Base-by-base conservation (phyloP, 345 rosid species). In the Salix arbutifolia region DNA sequence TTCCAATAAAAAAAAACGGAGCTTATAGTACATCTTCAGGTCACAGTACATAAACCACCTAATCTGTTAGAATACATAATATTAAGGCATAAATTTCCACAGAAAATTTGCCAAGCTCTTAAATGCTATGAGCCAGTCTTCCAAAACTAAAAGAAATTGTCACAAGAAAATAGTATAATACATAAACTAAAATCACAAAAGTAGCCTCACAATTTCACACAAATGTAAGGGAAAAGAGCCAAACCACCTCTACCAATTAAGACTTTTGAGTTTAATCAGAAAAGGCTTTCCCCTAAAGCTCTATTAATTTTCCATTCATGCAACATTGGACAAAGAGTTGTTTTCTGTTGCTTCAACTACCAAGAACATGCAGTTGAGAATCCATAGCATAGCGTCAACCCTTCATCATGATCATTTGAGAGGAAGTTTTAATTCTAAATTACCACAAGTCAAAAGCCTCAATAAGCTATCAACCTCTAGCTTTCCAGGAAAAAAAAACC, bases 391-490 rank as follows among this genome's bases (percentile, higher is more conserved):
- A 40, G 1, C 46, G 10, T 40, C 46, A 40, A 40, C 46, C 46
- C 11, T 40, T 40, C 46, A 40, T 40, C 14, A 40, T 12, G 46
- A 40, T 40, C 46, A 40, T 40, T 40, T 66, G 40, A 33, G 46
- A 23, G 26, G 66, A 74, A 71, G 58, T 67, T 64, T 48, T 65
- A 38, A 8, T 67, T 28, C 52, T 40, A 68, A 65, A 23, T 64
- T 44, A 44, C 48, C 33, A 7, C 37, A 42, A 48, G 70, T 38
- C 67, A 42, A 28, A 25, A 71, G 75, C 73, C 67, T 23, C 33
- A 65, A 70, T 74, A 65, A 65, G 78, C 42, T 65, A 71, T 62
- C 37, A 38, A 67, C 48, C 26, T 31, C 23, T 70, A 69, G 18
- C 42, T 66, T 64, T 69, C 67, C 50, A 40, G 23, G 23, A 31